These are phyloP conservation scores for Russula vinacea DNA, from an alignment of 768 basidiomycete genomes.

Conservation along the genomic window DNA sequence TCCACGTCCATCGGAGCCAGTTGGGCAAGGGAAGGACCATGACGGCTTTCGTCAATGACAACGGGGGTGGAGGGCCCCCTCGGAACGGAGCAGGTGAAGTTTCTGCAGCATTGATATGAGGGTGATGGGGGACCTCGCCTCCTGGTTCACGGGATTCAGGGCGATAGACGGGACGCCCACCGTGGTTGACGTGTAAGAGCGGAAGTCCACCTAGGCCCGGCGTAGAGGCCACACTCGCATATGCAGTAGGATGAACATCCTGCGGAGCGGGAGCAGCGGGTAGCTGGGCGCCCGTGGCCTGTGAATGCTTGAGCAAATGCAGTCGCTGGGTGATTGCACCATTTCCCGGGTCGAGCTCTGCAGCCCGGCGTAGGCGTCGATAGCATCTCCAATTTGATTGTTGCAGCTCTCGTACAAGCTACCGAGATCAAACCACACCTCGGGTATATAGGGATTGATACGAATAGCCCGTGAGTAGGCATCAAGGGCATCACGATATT, in stretches of 20 bases:
- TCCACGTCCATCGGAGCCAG: constrained; percentile 72
- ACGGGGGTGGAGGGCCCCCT: constrained; percentile 84
- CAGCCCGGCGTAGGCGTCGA: constrained; percentile 97
- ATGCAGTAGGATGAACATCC: constrained; percentile 94
- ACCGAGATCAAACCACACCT: constrained; percentile 96
- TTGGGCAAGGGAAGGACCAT: constrained; percentile 59
- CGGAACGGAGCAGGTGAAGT: constrained; percentile 72
- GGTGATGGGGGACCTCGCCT: constrained; percentile 49
- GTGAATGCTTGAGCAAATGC: constrained; percentile 72
- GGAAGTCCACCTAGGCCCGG: constrained; percentile 64
- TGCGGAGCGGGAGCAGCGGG: constrained; percentile 90
- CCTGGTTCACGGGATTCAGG: constrained; percentile 63
- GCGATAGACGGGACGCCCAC: constrained; percentile 50
- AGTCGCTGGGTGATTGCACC: constrained; percentile 77
- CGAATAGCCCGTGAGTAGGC: constrained; percentile 98
- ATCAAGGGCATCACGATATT: constrained; percentile 97
- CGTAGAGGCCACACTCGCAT: constrained; percentile 72
- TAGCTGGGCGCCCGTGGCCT: constrained; percentile 66
- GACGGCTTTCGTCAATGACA: constrained; percentile 71
- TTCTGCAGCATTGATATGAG: constrained; percentile 46
- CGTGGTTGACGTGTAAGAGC: constrained; percentile 52
- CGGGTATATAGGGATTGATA: constrained; percentile 95
- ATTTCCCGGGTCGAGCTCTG: constrained; percentile 89
- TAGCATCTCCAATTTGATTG: constrained; percentile 97
- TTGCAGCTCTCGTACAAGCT: constrained; percentile 97